phyloP scores from a whole-genome alignment of 73 alveolate species.

The Paramecium caudatum region DNA sequence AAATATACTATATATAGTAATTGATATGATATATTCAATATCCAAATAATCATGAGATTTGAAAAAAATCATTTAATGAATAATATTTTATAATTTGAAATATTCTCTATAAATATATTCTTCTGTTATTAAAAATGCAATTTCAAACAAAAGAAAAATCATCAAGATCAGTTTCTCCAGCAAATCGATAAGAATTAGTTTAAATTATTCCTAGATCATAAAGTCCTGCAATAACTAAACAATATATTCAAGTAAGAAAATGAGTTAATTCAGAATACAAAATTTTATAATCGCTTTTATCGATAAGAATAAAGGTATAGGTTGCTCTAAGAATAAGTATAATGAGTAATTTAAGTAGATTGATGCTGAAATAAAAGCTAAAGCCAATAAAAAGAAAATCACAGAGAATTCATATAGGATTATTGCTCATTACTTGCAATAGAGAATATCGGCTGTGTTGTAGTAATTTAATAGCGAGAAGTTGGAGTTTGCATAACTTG shows the following conservation, averaged over 20 bases:
- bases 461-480: neutral
- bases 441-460: neutral
- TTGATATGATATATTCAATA: too few species aligned
- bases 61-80: too few species aligned
- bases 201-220: slow-evolving; percentile 40
- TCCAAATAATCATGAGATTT: too few species aligned
- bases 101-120: too few species aligned
- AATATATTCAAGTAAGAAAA: slow-evolving; percentile 9
- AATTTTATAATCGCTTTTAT: slow-evolving; percentile 64
- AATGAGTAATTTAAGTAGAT: neutral
- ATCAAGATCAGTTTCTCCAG: slow-evolving; percentile 51
- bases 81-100: too few species aligned
- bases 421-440: slow-evolving; percentile 42
- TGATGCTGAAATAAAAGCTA: slow-evolving; percentile 51
- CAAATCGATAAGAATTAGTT: slow-evolving; percentile 8
- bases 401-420: slow-evolving; percentile 47
- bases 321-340: slow-evolving; percentile 23
- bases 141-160: slow-evolving; percentile 37
- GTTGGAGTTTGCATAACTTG: slow-evolving; percentile 6
- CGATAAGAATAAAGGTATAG: slow-evolving; percentile 59
- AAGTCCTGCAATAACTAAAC: slow-evolving; percentile 47
- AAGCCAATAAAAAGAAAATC: slow-evolving; percentile 42
- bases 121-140: slow-evolving; percentile 41
- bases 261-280: neutral
- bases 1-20: too few species aligned